Conservation (phyloP, 768 basidiomycete genomes). For the Hortiboletus flavorubellus region DNA sequence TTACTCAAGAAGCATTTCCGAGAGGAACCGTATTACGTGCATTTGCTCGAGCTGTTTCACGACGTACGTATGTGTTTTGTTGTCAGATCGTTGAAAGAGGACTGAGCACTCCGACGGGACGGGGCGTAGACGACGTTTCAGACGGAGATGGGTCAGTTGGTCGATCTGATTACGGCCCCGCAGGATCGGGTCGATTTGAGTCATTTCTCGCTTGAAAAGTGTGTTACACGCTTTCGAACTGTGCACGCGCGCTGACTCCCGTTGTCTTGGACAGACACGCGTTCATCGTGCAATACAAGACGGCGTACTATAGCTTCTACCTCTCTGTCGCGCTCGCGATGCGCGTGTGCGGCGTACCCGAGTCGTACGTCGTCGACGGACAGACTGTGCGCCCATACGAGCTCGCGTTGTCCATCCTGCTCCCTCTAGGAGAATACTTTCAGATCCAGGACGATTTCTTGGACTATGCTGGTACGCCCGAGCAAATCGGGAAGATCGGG, state of each 20-base stretch:
- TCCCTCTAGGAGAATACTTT: conserved; percentile 97
- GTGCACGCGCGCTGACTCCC: too few species aligned
- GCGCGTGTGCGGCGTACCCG: conserved; percentile 67
- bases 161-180: conserved; percentile 94
- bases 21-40: conserved; percentile 74
- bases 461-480: conserved; percentile 87
- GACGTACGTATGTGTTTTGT: conserved; percentile 47
- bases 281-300: conserved; percentile 95
- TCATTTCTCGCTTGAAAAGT: conserved; percentile 82
- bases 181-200: conserved; percentile 83
- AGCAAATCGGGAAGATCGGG: conserved; percentile 93
- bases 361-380: conserved; percentile 40
- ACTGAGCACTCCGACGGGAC: too few species aligned
- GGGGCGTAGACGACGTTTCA: conserved; percentile 59
- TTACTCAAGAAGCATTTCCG: conserved; percentile 88
- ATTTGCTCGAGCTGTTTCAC: conserved; percentile 89
- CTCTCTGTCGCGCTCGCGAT: conserved; percentile 95
- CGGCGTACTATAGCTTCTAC: conserved; percentile 97
- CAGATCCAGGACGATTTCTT: conserved; percentile 98
- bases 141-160: conserved; percentile 94
- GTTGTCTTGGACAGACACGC: conserved; percentile 54
- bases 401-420: conserved; percentile 72
- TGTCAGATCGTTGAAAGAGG: too few species aligned
- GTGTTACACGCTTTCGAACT: neutral
- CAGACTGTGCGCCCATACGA: conserved; percentile 59